A percentile compares a stretch with the other conserved stretches of the same genome.
phyloP scores from a whole-genome alignment of 2,329 filamentous ascomycete genomes.

The Cladorrhinum sp. region DNA sequence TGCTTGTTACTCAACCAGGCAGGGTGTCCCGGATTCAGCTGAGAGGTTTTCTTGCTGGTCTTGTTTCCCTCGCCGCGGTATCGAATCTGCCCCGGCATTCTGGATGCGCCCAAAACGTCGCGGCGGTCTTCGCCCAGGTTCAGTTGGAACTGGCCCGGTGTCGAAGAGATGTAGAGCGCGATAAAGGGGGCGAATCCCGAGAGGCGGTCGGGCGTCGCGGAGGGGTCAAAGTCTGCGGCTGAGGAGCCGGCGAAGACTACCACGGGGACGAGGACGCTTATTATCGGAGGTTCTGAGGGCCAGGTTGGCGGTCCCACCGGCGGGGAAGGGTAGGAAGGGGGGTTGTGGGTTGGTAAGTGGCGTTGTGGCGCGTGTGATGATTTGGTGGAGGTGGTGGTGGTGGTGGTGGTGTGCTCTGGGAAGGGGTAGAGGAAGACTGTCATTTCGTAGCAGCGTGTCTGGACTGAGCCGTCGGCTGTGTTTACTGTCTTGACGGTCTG shows the following conservation, averaged over 20 bases:
- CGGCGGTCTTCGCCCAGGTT: conserved; percentile 43
- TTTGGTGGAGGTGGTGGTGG: neutral
- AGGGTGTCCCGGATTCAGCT: conserved; percentile 1
- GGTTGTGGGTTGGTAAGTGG: neutral
- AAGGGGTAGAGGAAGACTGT: conserved; percentile 10
- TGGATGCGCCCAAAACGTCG: conserved; percentile 41
- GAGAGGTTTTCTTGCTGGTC: neutral
- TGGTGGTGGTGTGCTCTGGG: neutral
- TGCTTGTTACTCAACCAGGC: neutral
- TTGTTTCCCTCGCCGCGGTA: conserved; percentile 17
- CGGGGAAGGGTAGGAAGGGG: neutral
- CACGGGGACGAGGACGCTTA: conserved; percentile 32
- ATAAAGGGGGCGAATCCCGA: conserved; percentile 44
- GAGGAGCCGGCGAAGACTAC: conserved; percentile 19
- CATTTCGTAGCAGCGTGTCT: conserved; percentile 24
- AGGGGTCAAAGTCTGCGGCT: conserved; percentile 5
- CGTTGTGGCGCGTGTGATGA: neutral
- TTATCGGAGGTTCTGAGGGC: conserved; percentile 20
- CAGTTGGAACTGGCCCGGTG: conserved; percentile 35
- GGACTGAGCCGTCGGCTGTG: conserved; percentile 23
- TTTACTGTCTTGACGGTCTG: conserved; percentile 30
- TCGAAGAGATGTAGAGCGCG: conserved; percentile 40
- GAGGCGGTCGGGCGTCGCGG: conserved; percentile 31
- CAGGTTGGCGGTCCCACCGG: conserved; percentile 7
- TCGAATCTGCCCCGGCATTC: conserved; percentile 38